These are phyloP conservation scores for Rhizopogon vulgaris DNA, from an alignment of 768 basidiomycete species.

Conservation along the genomic window DNA sequence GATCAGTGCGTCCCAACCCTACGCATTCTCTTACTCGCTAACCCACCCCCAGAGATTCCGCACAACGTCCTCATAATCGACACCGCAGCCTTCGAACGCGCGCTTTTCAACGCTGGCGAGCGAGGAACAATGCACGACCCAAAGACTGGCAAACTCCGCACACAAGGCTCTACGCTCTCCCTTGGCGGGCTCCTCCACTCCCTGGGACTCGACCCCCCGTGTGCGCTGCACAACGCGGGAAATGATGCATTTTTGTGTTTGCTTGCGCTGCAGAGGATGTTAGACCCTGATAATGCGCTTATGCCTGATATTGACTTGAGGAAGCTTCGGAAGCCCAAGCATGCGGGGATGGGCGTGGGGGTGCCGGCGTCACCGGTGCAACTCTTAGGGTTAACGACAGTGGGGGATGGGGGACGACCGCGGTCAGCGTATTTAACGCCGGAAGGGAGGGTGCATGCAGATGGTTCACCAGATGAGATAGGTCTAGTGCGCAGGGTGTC, in stretches of 20 bases:
- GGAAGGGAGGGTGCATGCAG: constrained; percentile 1
- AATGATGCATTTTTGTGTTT: constrained; percentile 73
- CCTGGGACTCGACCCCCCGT: constrained; percentile 34
- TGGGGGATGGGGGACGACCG: neutral
- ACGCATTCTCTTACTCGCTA: neutral
- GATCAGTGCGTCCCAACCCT: constrained; percentile 50
- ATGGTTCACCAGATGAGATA: constrained; percentile 32
- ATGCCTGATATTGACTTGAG: constrained; percentile 4
- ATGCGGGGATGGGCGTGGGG: constrained; percentile 8
- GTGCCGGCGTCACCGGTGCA: constrained; percentile 1
- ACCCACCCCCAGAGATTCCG: constrained; percentile 49
- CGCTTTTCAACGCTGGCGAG: constrained; percentile 50
- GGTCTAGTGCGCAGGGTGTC: constrained; percentile 28
- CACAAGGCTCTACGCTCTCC: constrained; percentile 49
- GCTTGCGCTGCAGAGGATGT: constrained; percentile 61
- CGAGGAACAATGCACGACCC: constrained; percentile 60
- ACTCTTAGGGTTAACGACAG: neutral
- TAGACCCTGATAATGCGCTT: constrained; percentile 47
- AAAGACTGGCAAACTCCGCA: constrained; percentile 46
- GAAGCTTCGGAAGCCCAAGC: constrained; percentile 4
- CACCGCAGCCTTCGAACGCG: constrained; percentile 55
- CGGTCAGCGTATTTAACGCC: constrained; percentile 4
- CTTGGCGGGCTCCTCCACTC: constrained; percentile 60
- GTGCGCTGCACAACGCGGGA: constrained; percentile 64
- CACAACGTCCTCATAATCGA: constrained; percentile 69